phyloP scores from a whole-genome alignment of 2,329 filamentous ascomycete species.

The Ilyonectria robusta region DNA sequence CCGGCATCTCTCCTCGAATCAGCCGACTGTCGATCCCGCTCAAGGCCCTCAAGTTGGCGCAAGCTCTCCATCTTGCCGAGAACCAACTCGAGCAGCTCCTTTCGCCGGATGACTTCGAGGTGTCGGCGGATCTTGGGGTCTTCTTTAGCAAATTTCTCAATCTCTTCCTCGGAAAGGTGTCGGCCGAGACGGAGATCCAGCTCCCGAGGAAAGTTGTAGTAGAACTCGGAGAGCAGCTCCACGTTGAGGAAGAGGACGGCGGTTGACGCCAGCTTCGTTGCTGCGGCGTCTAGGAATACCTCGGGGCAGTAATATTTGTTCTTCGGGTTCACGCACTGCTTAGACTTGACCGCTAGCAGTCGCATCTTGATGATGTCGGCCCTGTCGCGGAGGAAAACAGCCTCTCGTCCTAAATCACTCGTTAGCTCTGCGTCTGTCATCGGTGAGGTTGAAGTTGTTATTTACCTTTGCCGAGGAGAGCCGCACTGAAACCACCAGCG shows the following conservation, averaged over 20 bases:
- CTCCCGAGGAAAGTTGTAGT: conserved; percentile 96
- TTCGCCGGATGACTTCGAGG: conserved; percentile 90
- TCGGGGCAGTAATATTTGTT: conserved; percentile 99
- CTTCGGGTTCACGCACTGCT: conserved; percentile 85
- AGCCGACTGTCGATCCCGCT: conserved; percentile 64
- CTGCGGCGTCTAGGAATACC: conserved; percentile 97
- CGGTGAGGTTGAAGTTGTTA: conserved; percentile 15
- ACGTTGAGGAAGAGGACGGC: conserved; percentile 98
- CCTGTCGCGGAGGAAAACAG: conserved; percentile 92
- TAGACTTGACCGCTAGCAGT: conserved; percentile 87
- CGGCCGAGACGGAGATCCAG: conserved; percentile 89
- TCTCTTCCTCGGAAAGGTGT: conserved; percentile 81
- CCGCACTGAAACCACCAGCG: conserved; percentile 92
- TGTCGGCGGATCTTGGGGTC: conserved; percentile 92
- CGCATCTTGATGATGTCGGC: conserved; percentile 93
- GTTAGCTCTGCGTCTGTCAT: conserved; percentile 45
- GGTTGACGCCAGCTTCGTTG: conserved; percentile 93
- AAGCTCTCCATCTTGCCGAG: conserved; percentile 96
- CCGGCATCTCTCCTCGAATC: conserved; percentile 47
- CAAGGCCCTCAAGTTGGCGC: conserved; percentile 83
- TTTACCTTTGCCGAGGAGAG: conserved; percentile 85
- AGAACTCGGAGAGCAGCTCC: conserved; percentile 95
- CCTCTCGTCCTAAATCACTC: conserved; percentile 80
- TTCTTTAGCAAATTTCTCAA: conserved; percentile 93
- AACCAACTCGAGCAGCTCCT: conserved; percentile 93